Evolutionary conservation across 139 green algal species (phyloP).

Genomic region (Chlorella sp.): DNA sequence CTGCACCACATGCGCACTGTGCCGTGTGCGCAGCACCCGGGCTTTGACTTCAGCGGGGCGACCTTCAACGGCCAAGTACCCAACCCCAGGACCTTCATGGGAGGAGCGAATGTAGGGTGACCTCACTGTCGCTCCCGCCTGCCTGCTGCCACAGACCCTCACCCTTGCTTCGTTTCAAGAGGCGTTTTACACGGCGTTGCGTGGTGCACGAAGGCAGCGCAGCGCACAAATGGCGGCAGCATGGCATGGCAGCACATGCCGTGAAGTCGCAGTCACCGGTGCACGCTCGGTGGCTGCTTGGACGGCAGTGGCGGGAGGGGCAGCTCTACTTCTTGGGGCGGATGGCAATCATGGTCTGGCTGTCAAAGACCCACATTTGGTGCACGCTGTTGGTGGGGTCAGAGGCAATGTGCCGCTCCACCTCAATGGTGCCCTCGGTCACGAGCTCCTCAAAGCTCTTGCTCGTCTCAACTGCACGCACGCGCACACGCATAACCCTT

Average conservation of each 20-base stretch:
- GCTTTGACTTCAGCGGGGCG: conserved; percentile 91
- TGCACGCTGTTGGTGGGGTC: conserved; percentile 40
- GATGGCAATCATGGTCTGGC: conserved; percentile 18
- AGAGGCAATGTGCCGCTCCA: conserved; percentile 19
- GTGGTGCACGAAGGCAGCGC: too few species aligned
- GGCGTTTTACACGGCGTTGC: too few species aligned
- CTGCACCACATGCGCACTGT: not conserved
- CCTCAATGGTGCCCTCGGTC: conserved; percentile 24
- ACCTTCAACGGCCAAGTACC: conserved; percentile 72
- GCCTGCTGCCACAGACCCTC: too few species aligned
- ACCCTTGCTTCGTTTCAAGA: too few species aligned
- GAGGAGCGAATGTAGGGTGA: too few species aligned
- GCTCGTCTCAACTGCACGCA: conserved; percentile 43
- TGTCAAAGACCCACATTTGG: conserved; percentile 38
- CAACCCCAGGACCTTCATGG: conserved; percentile 84
- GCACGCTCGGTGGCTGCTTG: too few species aligned
- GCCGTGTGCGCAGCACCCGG: conserved; percentile 71
- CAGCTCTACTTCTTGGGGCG: conserved; percentile 20
- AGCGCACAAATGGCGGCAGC: too few species aligned
- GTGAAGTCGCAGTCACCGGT: too few species aligned
- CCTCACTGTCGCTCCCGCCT: too few species aligned
- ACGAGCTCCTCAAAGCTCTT: conserved; percentile 43
- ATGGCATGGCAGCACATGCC: too few species aligned
- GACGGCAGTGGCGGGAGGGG: not conserved
- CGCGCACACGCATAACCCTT: too few species aligned